Conservation (phyloP, 306 rosid genomes). For the Hylodesmum podocarpum region DNA sequence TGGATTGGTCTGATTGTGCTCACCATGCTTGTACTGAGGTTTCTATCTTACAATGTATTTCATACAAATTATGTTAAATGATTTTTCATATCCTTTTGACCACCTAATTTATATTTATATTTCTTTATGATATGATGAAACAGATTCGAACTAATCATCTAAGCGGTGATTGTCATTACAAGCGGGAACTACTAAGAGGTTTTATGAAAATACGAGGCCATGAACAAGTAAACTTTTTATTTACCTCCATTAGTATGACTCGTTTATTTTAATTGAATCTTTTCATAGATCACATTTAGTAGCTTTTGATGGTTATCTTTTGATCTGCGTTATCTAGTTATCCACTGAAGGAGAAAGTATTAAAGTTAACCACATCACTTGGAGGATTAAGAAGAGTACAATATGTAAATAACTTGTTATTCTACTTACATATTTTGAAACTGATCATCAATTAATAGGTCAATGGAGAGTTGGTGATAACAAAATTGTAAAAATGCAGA, state of each 20-base stretch:
- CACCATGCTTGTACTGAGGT: conserved; percentile 90
- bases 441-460: background rate
- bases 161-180: conserved; percentile 83
- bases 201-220: conserved; percentile 65
- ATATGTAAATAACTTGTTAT: background rate
- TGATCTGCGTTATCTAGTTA: background rate
- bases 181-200: conserved; percentile 74
- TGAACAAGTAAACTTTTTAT: conserved; percentile 56
- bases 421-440: no score
- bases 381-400: background rate
- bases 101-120: background rate
- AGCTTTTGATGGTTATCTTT: background rate
- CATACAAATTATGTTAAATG: background rate
- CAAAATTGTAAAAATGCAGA: background rate
- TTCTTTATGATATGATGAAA: conserved; percentile 8
- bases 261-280: background rate
- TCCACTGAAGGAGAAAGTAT: background rate
- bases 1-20: conserved; percentile 74
- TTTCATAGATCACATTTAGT: background rate
- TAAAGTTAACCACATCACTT: background rate
- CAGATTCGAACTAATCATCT: conserved; percentile 79
- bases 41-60: background rate
- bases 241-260: background rate
- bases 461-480: background rate
- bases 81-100: background rate